Evolutionary conservation across 2,329 filamentous ascomycete species (phyloP), one percentile per base, ranked within the genome.

Genomic region (Aspergillus sp.): DNA sequence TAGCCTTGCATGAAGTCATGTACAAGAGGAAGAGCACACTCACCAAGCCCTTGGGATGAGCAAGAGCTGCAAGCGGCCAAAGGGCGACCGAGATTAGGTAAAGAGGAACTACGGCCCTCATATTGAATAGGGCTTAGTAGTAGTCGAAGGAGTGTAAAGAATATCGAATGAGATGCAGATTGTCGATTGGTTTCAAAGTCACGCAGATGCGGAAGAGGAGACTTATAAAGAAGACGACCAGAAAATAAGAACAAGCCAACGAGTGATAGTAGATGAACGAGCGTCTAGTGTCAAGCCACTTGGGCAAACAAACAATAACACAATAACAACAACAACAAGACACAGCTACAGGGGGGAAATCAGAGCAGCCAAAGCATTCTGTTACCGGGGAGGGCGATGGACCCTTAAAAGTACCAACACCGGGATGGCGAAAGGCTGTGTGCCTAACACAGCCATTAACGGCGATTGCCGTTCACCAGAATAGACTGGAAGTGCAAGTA

Each of bases 1-100:
- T 38, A 58, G 63, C 48, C 58, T 23, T 36, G 25, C 28, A 32
- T 28, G 21, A 32, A 15, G 17, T 52, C 19, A 17, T 36, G n/a
- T 19, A 30, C 5, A 17, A 25, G 23, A 19, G 15, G 1, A 57
- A 23, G 23, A 21, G 15, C 8, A 57, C 30, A 78, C 81, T 68
- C 80, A 80, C 73, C 81, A 79, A 65, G 76, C 72, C 64, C 72
- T 75, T 62, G 45, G 70, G 70, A 49, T 82, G 72, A 64, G 80
- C 79, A 67, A 81, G 75, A 56, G 80, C 75, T 63, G 84, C 68
- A 63, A 85, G 67, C 65, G 78, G 72, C 61, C 70, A 66, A 36
- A 73, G 61, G 15, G 68, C 62, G 55, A 70, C 52, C 41, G 45
- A 72, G 61, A 70, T 65, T 28, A 73, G 61, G 17, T 67, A 64